Evolutionary conservation across 257 asterid species (phyloP).

Genomic region (Datura wrightii): DNA sequence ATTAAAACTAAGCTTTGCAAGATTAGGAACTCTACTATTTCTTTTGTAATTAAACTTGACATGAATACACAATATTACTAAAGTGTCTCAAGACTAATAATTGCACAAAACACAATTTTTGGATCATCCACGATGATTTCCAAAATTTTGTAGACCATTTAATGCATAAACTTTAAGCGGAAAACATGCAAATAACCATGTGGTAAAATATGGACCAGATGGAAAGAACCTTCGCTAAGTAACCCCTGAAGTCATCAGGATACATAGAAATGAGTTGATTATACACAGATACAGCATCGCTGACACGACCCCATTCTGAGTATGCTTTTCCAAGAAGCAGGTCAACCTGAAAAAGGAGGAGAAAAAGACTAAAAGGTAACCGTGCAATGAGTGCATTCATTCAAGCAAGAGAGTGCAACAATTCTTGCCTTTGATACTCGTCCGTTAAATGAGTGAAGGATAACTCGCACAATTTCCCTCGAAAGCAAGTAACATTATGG

Average conservation of each 20-base stretch:
- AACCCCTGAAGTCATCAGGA: slow-evolving; percentile 95
- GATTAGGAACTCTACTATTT: slow-evolving; percentile 2
- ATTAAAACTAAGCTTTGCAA: slow-evolving; percentile 20
- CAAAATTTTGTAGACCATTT: neutral
- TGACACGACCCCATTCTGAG: slow-evolving; percentile 92
- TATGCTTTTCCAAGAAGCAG: slow-evolving; percentile 94
- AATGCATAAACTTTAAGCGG: neutral
- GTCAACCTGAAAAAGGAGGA: slow-evolving; percentile 61
- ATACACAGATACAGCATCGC: slow-evolving; percentile 88
- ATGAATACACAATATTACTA: slow-evolving; percentile 4
- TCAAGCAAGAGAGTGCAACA: slow-evolving; percentile 27
- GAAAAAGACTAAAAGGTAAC: slow-evolving; percentile 6
- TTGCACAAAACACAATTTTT: neutral
- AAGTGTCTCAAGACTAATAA: neutral
- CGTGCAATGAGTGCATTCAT: slow-evolving; percentile 1
- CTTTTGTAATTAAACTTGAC: neutral
- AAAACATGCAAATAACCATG: slow-evolving; percentile 16
- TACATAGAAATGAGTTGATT: slow-evolving; percentile 80
- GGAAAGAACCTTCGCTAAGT: slow-evolving; percentile 84
- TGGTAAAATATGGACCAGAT: slow-evolving; percentile 28
- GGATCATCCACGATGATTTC: neutral
- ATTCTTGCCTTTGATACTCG: slow-evolving; percentile 27
- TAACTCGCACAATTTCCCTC: slow-evolving; percentile 6
- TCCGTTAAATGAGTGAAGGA: slow-evolving; percentile 14
- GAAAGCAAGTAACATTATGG: neutral